Evolutionary conservation across 352 stramenopile species (phyloP).

Genomic region (Albugo laibachii): DNA sequence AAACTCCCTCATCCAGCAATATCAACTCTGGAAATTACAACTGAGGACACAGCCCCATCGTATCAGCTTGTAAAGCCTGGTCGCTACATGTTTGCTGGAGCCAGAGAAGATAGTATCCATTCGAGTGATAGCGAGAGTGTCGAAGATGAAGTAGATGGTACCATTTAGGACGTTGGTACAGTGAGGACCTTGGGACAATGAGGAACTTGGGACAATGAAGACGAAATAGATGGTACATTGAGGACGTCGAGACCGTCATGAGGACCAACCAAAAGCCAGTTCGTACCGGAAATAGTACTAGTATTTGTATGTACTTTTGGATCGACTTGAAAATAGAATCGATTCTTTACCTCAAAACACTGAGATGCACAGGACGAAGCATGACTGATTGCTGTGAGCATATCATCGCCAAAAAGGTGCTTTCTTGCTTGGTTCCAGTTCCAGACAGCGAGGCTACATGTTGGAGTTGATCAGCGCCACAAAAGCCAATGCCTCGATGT

Average conservation of each 20-base stretch:
- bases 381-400: slow-evolving; percentile 22
- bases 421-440: background rate
- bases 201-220: too few species aligned
- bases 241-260: too few species aligned
- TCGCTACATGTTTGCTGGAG: slow-evolving; percentile 55
- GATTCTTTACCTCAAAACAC: too few species aligned
- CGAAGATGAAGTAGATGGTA: too few species aligned
- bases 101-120: slow-evolving; percentile 33
- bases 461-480: slow-evolving; percentile 38
- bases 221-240: too few species aligned
- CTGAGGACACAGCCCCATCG: slow-evolving; percentile 10
- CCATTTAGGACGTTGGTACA: too few species aligned
- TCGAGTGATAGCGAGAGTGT: too few species aligned
- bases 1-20: slow-evolving; percentile 39
- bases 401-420: slow-evolving; percentile 21
- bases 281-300: too few species aligned
- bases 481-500: slow-evolving; percentile 41
- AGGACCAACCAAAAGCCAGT: too few species aligned
- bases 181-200: too few species aligned
- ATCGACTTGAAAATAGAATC: too few species aligned
- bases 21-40: slow-evolving; percentile 8
- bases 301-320: too few species aligned
- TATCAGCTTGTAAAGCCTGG: slow-evolving; percentile 50
- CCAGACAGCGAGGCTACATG: slow-evolving; percentile 9
- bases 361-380: slow-evolving; percentile 17